These are phyloP conservation scores for Cyclotella sp. DNA, from an alignment of 108 stramenopile genomes.

Conservation along the genomic window DNA sequence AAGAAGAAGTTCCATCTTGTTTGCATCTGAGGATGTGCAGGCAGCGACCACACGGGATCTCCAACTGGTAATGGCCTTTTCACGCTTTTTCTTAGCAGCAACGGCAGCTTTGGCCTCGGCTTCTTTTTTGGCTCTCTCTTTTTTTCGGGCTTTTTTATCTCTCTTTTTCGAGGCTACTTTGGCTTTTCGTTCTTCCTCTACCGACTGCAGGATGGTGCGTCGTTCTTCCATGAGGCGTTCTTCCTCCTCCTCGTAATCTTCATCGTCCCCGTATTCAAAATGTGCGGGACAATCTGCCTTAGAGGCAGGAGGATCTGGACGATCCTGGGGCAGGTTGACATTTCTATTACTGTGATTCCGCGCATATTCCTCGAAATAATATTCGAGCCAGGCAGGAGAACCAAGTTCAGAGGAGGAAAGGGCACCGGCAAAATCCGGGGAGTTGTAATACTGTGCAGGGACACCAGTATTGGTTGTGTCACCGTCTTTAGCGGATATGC, in stretches of 20 bases:
- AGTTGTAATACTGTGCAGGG: neutral
- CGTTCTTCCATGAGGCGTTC: constrained; percentile 15
- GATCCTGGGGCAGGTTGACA: neutral
- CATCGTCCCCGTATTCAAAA: constrained; percentile 32
- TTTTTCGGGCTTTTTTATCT: constrained; percentile 76
- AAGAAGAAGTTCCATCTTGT: constrained; percentile 65
- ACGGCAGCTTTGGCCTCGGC: constrained; percentile 71
- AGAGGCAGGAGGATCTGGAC: neutral
- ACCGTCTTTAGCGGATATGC: neutral
- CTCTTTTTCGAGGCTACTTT: constrained; percentile 66
- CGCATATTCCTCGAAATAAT: constrained; percentile 23
- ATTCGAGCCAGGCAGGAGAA: constrained; percentile 35
- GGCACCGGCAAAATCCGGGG: neutral
- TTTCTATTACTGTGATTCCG: neutral
- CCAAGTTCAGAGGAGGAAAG: constrained; percentile 5
- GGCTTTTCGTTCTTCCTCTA: constrained; percentile 65
- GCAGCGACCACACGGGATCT: constrained; percentile 77
- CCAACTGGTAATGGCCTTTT: constrained; percentile 72
- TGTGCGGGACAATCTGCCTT: constrained; percentile 23
- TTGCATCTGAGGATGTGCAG: constrained; percentile 58
- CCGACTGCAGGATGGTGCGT: constrained; percentile 32
- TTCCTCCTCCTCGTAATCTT: neutral
- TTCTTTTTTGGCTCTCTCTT: constrained; percentile 70
- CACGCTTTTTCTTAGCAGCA: constrained; percentile 72
- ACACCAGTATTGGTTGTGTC: neutral